Conservation (phyloP, 2,329 filamentous ascomycete genomes). For the Sporothrix schenckii region DNA sequence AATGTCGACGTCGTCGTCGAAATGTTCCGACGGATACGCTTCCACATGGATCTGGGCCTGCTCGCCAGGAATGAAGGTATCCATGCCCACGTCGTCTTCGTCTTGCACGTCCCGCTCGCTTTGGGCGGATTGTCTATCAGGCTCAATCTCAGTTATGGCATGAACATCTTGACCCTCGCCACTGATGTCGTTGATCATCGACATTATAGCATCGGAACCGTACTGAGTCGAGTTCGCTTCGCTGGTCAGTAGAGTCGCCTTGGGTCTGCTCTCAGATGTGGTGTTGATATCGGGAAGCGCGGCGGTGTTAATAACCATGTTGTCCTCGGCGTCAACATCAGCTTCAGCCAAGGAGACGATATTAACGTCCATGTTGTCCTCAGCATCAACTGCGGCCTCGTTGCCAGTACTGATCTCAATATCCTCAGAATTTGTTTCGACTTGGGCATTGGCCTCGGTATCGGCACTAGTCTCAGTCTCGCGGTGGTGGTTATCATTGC, state of each 20-base stretch:
- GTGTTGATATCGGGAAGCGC: constrained; percentile 3
- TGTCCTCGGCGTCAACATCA: neutral
- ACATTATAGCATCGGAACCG: constrained; percentile 32
- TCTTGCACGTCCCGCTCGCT: constrained; percentile 11
- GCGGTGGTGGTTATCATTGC: neutral
- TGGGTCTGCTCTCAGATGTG: neutral
- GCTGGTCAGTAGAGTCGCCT: constrained; percentile 11
- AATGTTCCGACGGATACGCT: neutral
- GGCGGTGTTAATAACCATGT: neutral
- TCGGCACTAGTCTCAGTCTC: constrained; percentile 23
- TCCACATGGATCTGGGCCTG: neutral
- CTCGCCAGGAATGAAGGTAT: neutral
- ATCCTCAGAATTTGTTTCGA: neutral
- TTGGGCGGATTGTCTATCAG: neutral
- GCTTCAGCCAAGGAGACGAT: neutral
- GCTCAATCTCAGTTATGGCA: constrained; percentile 5
- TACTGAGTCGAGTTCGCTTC: constrained; percentile 32
- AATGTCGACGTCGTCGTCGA: constrained; percentile 55
- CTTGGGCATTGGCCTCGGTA: constrained; percentile 28
- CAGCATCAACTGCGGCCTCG: neutral
- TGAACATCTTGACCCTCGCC: constrained; percentile 29
- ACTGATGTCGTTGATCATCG: constrained; percentile 33
- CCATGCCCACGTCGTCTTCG: neutral
- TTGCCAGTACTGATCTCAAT: neutral
- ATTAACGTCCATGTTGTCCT: constrained; percentile 14